phyloP scores from a whole-genome alignment of 1,139 yeast genomes.

The Pichia kudriavzevii region DNA sequence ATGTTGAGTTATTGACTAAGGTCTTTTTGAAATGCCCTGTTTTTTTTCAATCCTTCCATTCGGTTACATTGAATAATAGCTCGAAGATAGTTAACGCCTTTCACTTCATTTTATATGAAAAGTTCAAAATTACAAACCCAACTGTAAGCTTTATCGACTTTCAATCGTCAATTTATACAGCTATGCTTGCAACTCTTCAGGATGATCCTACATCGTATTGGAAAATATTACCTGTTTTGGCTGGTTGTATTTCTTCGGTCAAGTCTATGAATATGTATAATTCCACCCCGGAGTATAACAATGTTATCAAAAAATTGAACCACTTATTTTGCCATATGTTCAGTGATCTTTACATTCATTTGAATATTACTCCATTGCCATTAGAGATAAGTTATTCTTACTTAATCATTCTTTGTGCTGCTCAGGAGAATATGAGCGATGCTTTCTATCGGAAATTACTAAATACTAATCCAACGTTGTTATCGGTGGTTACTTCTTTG shows the following conservation, averaged over 20 bases:
- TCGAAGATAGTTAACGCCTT: constrained; percentile 43
- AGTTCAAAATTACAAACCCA: constrained; percentile 54
- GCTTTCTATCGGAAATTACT: constrained; percentile 19
- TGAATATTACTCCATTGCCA: neutral
- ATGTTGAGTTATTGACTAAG: constrained; percentile 44
- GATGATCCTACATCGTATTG: constrained; percentile 32
- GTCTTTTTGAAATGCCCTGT: constrained; percentile 43
- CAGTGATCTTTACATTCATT: constrained; percentile 9
- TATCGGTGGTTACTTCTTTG: constrained; percentile 16
- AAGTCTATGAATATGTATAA: constrained; percentile 19
- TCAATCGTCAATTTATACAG: constrained; percentile 35
- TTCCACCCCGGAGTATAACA: constrained; percentile 19
- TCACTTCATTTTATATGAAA: constrained; percentile 42
- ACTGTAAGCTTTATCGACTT: constrained; percentile 47
- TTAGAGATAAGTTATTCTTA: constrained; percentile 12
- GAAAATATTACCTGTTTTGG: constrained; percentile 49
- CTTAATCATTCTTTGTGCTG: constrained; percentile 15
- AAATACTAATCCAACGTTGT: constrained; percentile 13
- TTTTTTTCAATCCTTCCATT: constrained; percentile 29
- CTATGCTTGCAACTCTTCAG: neutral
- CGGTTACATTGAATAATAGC: constrained; percentile 22
- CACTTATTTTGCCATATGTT: constrained; percentile 12
- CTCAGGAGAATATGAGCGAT: constrained; percentile 15
- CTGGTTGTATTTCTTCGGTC: constrained; percentile 45
- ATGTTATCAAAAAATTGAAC: constrained; percentile 20